Percentiles rank a stretch among this genome's conserved stretches.
These are phyloP conservation scores for Diplodia mutila DNA, from an alignment of 2,329 filamentous ascomycete species.

Conservation along the genomic window DNA sequence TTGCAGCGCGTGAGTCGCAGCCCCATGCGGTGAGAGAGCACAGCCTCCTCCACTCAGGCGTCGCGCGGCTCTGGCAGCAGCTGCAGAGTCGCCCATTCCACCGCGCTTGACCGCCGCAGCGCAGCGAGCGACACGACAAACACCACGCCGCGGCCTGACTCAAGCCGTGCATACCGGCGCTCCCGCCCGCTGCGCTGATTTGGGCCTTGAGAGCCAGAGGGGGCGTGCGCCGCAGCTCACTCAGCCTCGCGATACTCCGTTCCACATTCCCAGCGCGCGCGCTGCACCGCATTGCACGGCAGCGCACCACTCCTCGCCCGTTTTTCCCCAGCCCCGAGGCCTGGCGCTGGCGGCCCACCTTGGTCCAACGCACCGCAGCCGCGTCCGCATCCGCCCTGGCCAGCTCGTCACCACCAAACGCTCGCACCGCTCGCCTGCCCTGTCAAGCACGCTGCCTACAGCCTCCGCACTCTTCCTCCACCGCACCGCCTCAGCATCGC, in stretches of 20 bases:
- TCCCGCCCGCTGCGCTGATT: slow-evolving; percentile 22
- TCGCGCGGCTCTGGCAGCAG: slow-evolving; percentile 13
- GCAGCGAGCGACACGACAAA: slow-evolving; percentile 14
- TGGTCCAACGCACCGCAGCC: slow-evolving; percentile 12
- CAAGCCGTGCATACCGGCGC: slow-evolving; percentile 22
- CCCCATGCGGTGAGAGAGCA: slow-evolving; percentile 19
- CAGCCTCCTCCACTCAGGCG: slow-evolving; percentile 10
- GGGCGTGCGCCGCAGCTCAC: slow-evolving; percentile 18
- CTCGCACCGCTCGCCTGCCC: neutral
- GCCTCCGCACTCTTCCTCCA: neutral
- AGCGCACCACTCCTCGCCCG: neutral
- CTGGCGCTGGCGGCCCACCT: slow-evolving; percentile 8
- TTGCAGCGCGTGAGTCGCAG: slow-evolving; percentile 12
- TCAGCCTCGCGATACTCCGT: slow-evolving; percentile 14
- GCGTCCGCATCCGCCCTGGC: slow-evolving; percentile 21
- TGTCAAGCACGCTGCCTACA: slow-evolving; percentile 1
- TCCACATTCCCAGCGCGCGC: slow-evolving; percentile 13
- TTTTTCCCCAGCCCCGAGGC: slow-evolving; percentile 17
- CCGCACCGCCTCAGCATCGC: slow-evolving; percentile 5
- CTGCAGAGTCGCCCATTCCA: neutral
- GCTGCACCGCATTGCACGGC: slow-evolving; percentile 13
- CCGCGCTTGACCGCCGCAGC: neutral
- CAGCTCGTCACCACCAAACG: slow-evolving; percentile 6
- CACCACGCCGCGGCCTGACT: slow-evolving; percentile 14
- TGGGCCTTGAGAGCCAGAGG: neutral